These are phyloP conservation scores for Serendipita sp. DNA, from an alignment of 768 basidiomycete species.

Conservation along the genomic window DNA sequence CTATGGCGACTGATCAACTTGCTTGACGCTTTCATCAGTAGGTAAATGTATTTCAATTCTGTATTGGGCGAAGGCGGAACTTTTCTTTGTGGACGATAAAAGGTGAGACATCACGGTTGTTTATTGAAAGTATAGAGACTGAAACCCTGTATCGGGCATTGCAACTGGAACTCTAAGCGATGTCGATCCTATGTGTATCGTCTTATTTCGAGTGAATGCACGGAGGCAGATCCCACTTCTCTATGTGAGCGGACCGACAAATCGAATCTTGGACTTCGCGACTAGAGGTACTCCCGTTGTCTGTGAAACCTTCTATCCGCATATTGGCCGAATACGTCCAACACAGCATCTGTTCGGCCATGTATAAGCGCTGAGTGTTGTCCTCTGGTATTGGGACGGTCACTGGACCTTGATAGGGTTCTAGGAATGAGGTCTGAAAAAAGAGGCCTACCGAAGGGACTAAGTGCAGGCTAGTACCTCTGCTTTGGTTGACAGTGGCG, in stretches of 20 bases:
- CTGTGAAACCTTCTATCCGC: background rate
- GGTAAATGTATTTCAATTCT: no score
- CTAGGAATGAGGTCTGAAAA: background rate
- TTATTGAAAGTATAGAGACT: background rate
- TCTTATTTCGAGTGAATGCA: no score
- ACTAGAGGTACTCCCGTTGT: background rate
- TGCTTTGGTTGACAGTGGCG: no score
- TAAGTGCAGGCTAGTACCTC: no score
- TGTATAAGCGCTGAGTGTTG: background rate
- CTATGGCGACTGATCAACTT: no score
- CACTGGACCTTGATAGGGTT: background rate
- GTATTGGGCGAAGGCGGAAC: background rate
- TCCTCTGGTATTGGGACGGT: background rate
- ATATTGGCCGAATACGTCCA: background rate
- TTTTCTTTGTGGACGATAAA: background rate
- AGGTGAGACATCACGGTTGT: no score
- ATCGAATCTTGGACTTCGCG: background rate
- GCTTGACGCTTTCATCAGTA: no score
- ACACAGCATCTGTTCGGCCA: background rate
- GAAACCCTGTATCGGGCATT: background rate
- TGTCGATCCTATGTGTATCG: background rate
- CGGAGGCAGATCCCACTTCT: background rate
- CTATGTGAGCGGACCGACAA: background rate
- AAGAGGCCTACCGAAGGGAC: no score
- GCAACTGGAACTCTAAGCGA: background rate